A percentile compares a stretch with the other conserved stretches of the same genome.
Evolutionary conservation across 2,329 filamentous ascomycete genomes (phyloP).

Genomic region (Microcera coccophila): DNA sequence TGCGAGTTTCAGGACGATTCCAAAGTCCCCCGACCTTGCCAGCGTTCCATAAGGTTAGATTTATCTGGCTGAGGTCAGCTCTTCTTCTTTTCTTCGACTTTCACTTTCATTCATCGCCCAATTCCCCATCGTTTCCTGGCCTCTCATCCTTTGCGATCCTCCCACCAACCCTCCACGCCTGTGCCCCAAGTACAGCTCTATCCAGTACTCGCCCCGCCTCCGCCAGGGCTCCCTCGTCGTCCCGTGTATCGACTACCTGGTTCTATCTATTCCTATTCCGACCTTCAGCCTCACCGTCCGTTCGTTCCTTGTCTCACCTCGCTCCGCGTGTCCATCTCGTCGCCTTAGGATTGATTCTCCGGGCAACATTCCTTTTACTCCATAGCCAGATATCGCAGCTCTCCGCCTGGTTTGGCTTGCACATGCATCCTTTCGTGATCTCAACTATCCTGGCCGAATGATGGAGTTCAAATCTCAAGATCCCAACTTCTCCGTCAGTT

Average conservation of each 20-base stretch:
- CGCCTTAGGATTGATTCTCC: constrained; percentile 1
- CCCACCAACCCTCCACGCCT: background rate
- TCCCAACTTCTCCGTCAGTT: constrained; percentile 28
- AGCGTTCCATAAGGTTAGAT: background rate
- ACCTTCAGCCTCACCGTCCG: constrained; percentile 1
- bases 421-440: constrained; percentile 16
- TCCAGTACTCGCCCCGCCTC: constrained; percentile 8
- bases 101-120: background rate
- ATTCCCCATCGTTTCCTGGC: background rate
- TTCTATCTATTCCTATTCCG: constrained; percentile 4
- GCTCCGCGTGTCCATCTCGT: constrained; percentile 1
- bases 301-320: constrained; percentile 4
- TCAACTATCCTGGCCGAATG: constrained; percentile 21
- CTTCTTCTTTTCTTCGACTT: background rate
- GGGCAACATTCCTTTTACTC: constrained; percentile 1
- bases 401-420: constrained; percentile 6
- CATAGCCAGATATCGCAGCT: background rate
- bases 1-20: background rate
- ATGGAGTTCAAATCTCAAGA: constrained; percentile 26
- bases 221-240: background rate
- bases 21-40: no score
- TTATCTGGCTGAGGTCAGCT: background rate
- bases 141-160: no score
- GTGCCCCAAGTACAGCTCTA: no score
- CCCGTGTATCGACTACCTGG: background rate